A percentile compares a stretch with the other conserved stretches of the same genome.
phyloP scores from a whole-genome alignment of 352 stramenopile species.

The Globisporangium paddicum region DNA sequence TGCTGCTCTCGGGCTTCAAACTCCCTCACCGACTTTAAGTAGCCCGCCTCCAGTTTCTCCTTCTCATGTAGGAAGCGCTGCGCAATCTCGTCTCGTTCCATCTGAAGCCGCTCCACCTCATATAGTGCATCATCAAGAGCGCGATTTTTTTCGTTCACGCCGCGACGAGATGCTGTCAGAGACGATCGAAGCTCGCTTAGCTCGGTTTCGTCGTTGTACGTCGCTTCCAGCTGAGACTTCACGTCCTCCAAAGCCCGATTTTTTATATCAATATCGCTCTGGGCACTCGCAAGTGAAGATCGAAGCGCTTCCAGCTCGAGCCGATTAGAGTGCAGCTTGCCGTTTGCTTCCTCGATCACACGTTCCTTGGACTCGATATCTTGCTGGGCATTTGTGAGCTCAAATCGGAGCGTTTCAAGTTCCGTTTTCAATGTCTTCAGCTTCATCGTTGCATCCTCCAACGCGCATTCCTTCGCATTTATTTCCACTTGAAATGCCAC shows the following conservation, averaged over 20 bases:
- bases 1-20: constrained; percentile 16
- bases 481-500: constrained; percentile 1
- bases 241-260: neutral
- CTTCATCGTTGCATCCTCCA: neutral
- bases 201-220: constrained; percentile 2
- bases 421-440: constrained; percentile 5
- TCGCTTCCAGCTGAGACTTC: constrained; percentile 2
- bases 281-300: constrained; percentile 2
- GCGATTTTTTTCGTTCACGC: constrained; percentile 1
- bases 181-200: constrained; percentile 4
- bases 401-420: constrained; percentile 2
- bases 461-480: constrained; percentile 1
- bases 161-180: neutral
- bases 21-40: constrained; percentile 2
- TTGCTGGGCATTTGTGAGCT: constrained; percentile 2
- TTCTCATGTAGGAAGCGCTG: constrained; percentile 12
- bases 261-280: constrained; percentile 3
- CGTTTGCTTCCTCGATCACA: neutral
- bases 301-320: constrained; percentile 2
- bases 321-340: constrained; percentile 3
- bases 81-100: constrained; percentile 11
- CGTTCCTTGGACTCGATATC: constrained; percentile 3
- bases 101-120: constrained; percentile 6
- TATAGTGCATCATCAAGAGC: neutral
- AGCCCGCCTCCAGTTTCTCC: constrained; percentile 22